Evolutionary conservation across 202 grass and related monocot species (phyloP).

Genomic region (Setaria viridis): DNA sequence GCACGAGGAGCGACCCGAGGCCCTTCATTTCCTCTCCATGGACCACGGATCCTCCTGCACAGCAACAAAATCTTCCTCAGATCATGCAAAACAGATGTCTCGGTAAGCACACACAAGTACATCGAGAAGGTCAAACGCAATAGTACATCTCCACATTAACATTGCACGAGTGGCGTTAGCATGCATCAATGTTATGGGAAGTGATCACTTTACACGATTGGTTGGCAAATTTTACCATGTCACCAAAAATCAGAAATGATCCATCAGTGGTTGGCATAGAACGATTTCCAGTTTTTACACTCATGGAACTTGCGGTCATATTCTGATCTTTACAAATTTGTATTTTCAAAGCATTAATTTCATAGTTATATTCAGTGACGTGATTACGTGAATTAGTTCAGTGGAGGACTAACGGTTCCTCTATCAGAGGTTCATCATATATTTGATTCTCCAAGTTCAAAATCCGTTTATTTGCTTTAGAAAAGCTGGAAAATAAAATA

Average conservation of each 20-base stretch:
- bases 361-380: too few species aligned
- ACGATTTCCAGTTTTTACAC: neutral
- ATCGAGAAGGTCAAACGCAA: neutral
- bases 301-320: neutral
- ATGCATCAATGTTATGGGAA: too few species aligned
- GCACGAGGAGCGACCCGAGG: constrained; percentile 1
- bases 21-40: constrained; percentile 34
- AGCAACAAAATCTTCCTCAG: neutral
- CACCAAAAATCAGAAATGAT: neutral
- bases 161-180: too few species aligned
- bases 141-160: neutral
- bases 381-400: too few species aligned
- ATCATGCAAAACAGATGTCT: neutral
- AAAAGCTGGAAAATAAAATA: neutral
- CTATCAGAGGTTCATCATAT: neutral
- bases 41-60: constrained; percentile 52
- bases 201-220: too few species aligned
- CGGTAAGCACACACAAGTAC: neutral
- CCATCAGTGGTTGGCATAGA: neutral
- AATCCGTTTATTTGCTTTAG: neutral
- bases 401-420: neutral
- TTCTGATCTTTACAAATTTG: neutral
- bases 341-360: neutral
- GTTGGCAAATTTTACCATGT: neutral
- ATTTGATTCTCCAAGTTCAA: neutral